Percentiles rank a stretch among this genome's conserved stretches.
phyloP scores from a whole-genome alignment of 2,329 filamentous ascomycete genomes.

The Clonostachys rosea region DNA sequence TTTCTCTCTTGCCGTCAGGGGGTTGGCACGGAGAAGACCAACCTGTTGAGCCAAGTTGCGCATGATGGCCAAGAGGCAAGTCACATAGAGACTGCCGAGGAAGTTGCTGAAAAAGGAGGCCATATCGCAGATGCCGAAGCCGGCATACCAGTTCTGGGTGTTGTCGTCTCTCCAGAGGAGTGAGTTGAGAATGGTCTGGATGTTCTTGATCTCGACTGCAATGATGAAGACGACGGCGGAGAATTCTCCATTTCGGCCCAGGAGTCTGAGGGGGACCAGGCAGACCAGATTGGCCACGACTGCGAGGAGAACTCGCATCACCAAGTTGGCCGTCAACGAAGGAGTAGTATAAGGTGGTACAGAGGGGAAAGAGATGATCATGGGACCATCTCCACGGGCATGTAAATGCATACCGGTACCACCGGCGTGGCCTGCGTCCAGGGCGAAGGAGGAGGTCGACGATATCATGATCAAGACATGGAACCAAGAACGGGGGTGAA shows the following conservation, averaged over 20 bases:
- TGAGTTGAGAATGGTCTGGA: constrained; percentile 42
- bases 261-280: constrained; percentile 44
- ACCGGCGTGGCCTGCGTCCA: too few species aligned
- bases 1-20: constrained; percentile 32
- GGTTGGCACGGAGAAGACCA: constrained; percentile 32
- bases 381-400: constrained; percentile 3
- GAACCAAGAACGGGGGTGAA: background rate
- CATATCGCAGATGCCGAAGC: constrained; percentile 49
- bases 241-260: constrained; percentile 49
- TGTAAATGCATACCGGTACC: background rate
- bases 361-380: constrained; percentile 12
- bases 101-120: constrained; percentile 42
- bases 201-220: constrained; percentile 39
- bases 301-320: constrained; percentile 41
- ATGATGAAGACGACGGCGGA: constrained; percentile 44
- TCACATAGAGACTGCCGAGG: constrained; percentile 37
- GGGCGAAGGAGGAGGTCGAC: background rate
- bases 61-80: constrained; percentile 50
- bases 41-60: constrained; percentile 47
- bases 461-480: background rate
- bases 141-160: constrained; percentile 43
- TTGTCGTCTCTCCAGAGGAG: constrained; percentile 50
- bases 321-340: constrained; percentile 35
- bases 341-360: constrained; percentile 16
- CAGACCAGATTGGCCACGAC: constrained; percentile 37